Evolutionary conservation across 768 basidiomycete genomes (phyloP).

Genomic region (Lactarius deliciosus): DNA sequence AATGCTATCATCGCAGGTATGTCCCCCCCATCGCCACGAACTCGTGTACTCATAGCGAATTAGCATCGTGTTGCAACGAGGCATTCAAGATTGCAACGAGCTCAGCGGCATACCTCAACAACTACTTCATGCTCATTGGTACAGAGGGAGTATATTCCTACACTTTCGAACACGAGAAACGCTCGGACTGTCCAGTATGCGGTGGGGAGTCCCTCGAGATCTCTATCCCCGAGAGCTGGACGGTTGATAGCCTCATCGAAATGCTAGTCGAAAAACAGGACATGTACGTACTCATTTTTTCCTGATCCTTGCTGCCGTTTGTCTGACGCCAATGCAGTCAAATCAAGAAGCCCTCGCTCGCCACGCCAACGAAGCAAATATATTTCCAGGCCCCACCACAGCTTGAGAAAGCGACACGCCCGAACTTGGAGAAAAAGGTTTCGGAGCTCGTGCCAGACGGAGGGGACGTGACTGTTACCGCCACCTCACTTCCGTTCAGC

Average conservation of each 20-base stretch:
- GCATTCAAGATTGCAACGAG: constrained; percentile 98
- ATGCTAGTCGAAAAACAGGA: constrained; percentile 84
- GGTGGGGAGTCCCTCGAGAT: constrained; percentile 87
- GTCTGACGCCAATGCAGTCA: constrained; percentile 54
- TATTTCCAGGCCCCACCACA: constrained; percentile 95
- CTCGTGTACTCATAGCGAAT: constrained; percentile 5
- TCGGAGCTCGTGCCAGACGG: constrained; percentile 75
- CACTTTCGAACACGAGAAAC: constrained; percentile 93
- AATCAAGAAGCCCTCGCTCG: constrained; percentile 94
- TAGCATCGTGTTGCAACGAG: constrained; percentile 97
- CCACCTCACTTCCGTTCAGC: constrained; percentile 85
- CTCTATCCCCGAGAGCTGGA: constrained; percentile 65
- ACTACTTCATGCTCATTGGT: constrained; percentile 98
- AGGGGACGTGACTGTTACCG: constrained; percentile 84
- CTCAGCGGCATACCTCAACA: constrained; percentile 91
- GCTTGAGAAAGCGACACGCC: constrained; percentile 84
- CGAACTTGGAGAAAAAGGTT: constrained; percentile 85
- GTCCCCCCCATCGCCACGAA: constrained; percentile 21
- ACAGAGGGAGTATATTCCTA: constrained; percentile 96
- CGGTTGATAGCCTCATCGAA: constrained; percentile 86
- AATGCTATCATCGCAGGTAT: constrained; percentile 96
- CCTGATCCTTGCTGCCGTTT: neutral
- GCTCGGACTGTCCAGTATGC: constrained; percentile 94
- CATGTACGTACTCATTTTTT: constrained; percentile 56
- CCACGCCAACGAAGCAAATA: constrained; percentile 70